Evolutionary conservation across 2,329 filamentous ascomycete genomes (phyloP).

Genomic region (Corinectria fuckeliana): DNA sequence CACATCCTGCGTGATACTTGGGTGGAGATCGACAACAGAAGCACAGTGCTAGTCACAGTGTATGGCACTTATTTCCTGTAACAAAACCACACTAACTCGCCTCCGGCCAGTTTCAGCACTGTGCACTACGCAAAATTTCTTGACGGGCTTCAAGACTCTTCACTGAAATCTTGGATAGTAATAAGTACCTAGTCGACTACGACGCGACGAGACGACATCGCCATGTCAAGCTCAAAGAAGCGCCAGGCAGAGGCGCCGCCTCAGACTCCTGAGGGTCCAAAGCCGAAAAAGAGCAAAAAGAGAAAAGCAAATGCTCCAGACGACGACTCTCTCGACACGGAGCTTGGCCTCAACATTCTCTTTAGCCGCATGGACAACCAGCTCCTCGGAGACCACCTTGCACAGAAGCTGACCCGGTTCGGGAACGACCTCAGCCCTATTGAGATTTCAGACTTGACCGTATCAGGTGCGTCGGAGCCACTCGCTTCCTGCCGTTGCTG

Average conservation of each 20-base stretch:
- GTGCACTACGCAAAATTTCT: slow-evolving; percentile 36
- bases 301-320: slow-evolving; percentile 64
- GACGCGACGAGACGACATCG: slow-evolving; percentile 10
- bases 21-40: slow-evolving; percentile 13
- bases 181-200: not conserved
- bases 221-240: slow-evolving; percentile 57
- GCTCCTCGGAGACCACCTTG: slow-evolving; percentile 84
- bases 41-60: slow-evolving; percentile 26
- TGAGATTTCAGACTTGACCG: slow-evolving; percentile 81
- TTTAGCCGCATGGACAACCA: slow-evolving; percentile 84
- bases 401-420: slow-evolving; percentile 78
- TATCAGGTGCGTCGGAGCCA: slow-evolving; percentile 67
- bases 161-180: not conserved
- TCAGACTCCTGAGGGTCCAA: slow-evolving; percentile 44
- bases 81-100: rapidly evolving
- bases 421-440: slow-evolving; percentile 81
- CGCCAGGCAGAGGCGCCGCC: slow-evolving; percentile 59
- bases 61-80: no score
- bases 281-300: slow-evolving; percentile 56
- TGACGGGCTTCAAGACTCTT: slow-evolving; percentile 9
- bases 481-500: not conserved
- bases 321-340: slow-evolving; percentile 66
- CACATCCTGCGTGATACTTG: not conserved
- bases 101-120: slow-evolving; percentile 24
- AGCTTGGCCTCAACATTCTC: slow-evolving; percentile 78